Evolutionary conservation across 257 asterid species (phyloP).

Genomic region (Solanum chiquidenum): DNA sequence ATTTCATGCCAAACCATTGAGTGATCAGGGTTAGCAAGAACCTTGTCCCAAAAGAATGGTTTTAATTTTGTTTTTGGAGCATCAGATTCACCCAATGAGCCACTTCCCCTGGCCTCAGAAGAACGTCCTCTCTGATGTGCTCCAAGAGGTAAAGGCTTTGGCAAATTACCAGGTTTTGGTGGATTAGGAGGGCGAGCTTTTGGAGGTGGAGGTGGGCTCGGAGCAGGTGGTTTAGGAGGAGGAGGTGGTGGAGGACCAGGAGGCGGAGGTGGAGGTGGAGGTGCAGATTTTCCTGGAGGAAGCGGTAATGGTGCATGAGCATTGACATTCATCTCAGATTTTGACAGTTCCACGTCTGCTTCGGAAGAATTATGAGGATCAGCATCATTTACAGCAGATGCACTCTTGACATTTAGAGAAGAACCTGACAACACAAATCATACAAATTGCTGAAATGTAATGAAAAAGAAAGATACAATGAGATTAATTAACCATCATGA

Average conservation of each 20-base stretch:
- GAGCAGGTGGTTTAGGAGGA: slow-evolving; percentile 55
- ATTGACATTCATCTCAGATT: slow-evolving; percentile 8
- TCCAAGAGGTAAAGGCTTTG: slow-evolving; percentile 43
- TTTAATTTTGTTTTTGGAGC: slow-evolving; percentile 82
- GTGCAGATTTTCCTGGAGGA: slow-evolving; percentile 63
- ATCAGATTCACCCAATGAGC: slow-evolving; percentile 32
- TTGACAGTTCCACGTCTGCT: slow-evolving; percentile 7
- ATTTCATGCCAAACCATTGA: slow-evolving; percentile 97
- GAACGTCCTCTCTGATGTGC: slow-evolving; percentile 28
- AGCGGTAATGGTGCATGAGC: slow-evolving; percentile 30
- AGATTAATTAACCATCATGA: background rate
- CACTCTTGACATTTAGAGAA: slow-evolving; percentile 16
- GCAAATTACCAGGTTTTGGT: slow-evolving; percentile 27
- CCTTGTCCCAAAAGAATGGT: slow-evolving; percentile 99
- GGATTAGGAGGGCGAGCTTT: slow-evolving; percentile 62
- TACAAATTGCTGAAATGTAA: slow-evolving; percentile 5
- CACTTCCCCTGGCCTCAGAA: slow-evolving; percentile 30
- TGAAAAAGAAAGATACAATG: background rate
- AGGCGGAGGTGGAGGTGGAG: slow-evolving; percentile 12
- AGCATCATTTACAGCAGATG: slow-evolving; percentile 16
- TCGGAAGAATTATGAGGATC: slow-evolving; percentile 9
- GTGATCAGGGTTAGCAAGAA: slow-evolving; percentile 73
- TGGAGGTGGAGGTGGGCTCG: slow-evolving; percentile 88
- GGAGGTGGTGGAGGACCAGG: slow-evolving; percentile 40
- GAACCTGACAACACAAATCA: slow-evolving; percentile 30